These are phyloP conservation scores for Wickerhamomyces sp. DNA, from an alignment of 1,139 yeast species.

Conservation along the genomic window DNA sequence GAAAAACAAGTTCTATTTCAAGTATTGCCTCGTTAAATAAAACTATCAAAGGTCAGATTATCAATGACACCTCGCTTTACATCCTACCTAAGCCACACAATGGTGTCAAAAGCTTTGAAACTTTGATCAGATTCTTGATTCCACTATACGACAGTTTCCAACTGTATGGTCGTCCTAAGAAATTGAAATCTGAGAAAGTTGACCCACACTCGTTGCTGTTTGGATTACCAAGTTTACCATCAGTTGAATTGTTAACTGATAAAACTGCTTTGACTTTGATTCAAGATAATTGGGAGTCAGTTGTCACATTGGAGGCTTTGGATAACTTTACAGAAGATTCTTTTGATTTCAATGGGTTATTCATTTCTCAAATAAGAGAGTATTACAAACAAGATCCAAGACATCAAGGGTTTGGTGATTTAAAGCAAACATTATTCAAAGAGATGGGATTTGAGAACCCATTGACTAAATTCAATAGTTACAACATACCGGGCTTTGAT, in stretches of 20 bases:
- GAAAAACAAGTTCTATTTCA: conserved; percentile 17
- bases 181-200: conserved; percentile 71
- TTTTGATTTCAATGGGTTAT: conserved; percentile 9
- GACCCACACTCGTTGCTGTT: conserved; percentile 68
- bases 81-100: conserved; percentile 82
- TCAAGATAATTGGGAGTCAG: conserved; percentile 14
- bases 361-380: conserved; percentile 10
- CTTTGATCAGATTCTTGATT: conserved; percentile 68
- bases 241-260: conserved; percentile 55
- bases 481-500: conserved; percentile 1
- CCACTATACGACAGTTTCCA: conserved; percentile 77
- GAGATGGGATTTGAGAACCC: conserved; percentile 10
- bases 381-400: conserved; percentile 5
- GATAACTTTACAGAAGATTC: not conserved
- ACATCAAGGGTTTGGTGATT: conserved; percentile 16
- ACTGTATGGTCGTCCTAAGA: conserved; percentile 75
- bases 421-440: conserved; percentile 8
- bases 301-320: conserved; percentile 4
- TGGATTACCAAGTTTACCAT: conserved; percentile 79
- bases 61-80: conserved; percentile 48
- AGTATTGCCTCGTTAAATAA: conserved; percentile 14
- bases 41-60: conserved; percentile 8
- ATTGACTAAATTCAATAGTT: conserved; percentile 1
- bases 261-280: conserved; percentile 5
- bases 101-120: conserved; percentile 83